Conservation (phyloP, 805 yeast genomes). For the Saccharomycopsis malanga region DNA sequence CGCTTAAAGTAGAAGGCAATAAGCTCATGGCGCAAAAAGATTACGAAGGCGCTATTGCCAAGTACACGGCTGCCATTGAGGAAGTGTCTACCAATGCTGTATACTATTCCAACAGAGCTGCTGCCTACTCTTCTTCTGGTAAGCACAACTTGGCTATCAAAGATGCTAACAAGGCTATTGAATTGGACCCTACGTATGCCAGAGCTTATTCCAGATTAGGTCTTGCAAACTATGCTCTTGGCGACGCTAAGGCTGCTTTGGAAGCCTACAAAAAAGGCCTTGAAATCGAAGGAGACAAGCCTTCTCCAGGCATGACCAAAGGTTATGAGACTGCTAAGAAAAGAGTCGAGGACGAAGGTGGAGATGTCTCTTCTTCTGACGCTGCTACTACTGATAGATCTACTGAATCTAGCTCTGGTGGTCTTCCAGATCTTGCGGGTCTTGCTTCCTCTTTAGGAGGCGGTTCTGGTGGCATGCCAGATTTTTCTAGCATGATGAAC, state of each 20-base stretch:
- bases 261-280: conserved; percentile 87
- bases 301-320: conserved; percentile 83
- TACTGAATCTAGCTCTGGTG: conserved; percentile 31
- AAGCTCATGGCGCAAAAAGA: conserved; percentile 78
- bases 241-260: conserved; percentile 84
- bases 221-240: conserved; percentile 86
- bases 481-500: conserved; percentile 62
- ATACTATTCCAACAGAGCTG: conserved; percentile 90
- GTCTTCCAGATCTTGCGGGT: conserved; percentile 70
- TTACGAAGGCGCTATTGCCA: conserved; percentile 61
- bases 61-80: conserved; percentile 76
- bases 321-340: conserved; percentile 92
- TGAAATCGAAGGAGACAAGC: conserved; percentile 76
- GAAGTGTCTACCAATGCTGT: conserved; percentile 67
- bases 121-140: conserved; percentile 78
- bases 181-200: conserved; percentile 70
- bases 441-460: conserved; percentile 51
- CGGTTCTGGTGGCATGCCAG: conserved; percentile 66
- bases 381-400: conserved; percentile 25
- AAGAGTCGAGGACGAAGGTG: conserved; percentile 70
- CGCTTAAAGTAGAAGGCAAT: conserved; percentile 80
- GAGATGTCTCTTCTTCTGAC: conserved; percentile 23
- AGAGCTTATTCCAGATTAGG: conserved; percentile 96
- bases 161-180: conserved; percentile 80
- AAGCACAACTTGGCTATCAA: conserved; percentile 69